These are phyloP conservation scores for Ophiostoma sp. DNA, from an alignment of 2,329 filamentous ascomycete genomes.

Conservation along the genomic window DNA sequence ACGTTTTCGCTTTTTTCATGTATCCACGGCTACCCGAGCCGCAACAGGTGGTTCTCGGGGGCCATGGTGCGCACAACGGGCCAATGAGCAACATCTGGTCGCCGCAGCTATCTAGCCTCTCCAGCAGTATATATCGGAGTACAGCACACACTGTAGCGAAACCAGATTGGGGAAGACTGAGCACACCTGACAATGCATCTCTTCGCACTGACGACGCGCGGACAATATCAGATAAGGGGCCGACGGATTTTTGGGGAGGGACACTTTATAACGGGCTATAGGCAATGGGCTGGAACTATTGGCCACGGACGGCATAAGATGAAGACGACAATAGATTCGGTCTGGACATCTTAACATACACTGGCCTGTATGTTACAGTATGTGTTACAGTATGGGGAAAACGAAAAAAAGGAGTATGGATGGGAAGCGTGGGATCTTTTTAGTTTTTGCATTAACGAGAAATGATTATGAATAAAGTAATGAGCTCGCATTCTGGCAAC, in stretches of 20 bases:
- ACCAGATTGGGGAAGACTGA: constrained; percentile 9
- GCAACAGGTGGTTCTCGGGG: neutral
- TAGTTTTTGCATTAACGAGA: neutral
- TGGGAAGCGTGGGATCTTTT: neutral
- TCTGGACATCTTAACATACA: neutral
- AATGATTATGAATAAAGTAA: neutral
- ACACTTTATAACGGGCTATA: constrained; percentile 5
- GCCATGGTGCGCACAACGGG: neutral
- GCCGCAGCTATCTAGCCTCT: neutral
- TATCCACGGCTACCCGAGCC: constrained; percentile 7
- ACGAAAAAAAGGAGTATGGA: neutral
- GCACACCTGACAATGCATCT: constrained; percentile 7
- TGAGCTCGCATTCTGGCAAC: neutral
- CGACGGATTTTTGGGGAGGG: neutral
- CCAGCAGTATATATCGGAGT: neutral
- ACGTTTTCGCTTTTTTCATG: constrained; percentile 16
- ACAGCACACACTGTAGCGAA: neutral
- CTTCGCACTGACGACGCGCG: neutral
- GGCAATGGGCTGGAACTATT: neutral
- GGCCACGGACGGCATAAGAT: too few relatives aligned
- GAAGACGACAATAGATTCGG: neutral
- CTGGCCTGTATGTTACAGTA: neutral
- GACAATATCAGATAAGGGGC: neutral
- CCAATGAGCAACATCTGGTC: constrained; percentile 3
- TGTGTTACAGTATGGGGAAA: neutral